Conservation (phyloP, 1,139 yeast species). For the Scheffersomyces titani region DNA sequence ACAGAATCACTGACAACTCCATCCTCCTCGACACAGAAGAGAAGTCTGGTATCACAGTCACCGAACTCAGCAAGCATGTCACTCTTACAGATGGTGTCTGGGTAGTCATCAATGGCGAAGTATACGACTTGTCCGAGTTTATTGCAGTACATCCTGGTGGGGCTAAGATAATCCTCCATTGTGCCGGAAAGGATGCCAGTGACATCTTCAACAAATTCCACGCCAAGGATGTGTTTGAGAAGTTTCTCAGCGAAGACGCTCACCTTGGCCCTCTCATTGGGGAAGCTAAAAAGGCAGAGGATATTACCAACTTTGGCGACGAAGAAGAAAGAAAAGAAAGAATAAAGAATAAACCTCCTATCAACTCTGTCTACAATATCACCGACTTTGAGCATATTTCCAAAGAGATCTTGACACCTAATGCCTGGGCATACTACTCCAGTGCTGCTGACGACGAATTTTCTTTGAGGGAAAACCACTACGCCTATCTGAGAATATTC, state of each 20-base stretch:
- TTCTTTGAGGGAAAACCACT: slow-evolving; percentile 32
- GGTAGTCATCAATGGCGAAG: slow-evolving; percentile 29
- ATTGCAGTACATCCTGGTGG: slow-evolving; percentile 30
- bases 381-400: slow-evolving; percentile 36
- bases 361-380: slow-evolving; percentile 27
- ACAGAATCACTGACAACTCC: not conserved
- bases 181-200: slow-evolving; percentile 31
- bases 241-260: slow-evolving; percentile 12
- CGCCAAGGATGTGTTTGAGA: slow-evolving; percentile 17
- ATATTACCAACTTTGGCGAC: slow-evolving; percentile 12
- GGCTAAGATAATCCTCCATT: slow-evolving; percentile 20
- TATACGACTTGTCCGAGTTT: slow-evolving; percentile 30
- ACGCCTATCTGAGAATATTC: slow-evolving; percentile 31
- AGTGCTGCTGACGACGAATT: slow-evolving; percentile 35
- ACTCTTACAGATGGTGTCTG: slow-evolving; percentile 16
- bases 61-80: slow-evolving; percentile 9
- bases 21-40: slow-evolving; percentile 5
- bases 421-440: slow-evolving; percentile 32
- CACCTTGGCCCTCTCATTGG: slow-evolving; percentile 19
- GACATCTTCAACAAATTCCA: slow-evolving; percentile 17
- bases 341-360: slow-evolving; percentile 27
- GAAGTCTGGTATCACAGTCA: slow-evolving; percentile 12
- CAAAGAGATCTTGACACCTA: slow-evolving; percentile 23
- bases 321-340: slow-evolving; percentile 5
- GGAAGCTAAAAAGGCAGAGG: slow-evolving; percentile 15